Conservation (phyloP, 2,329 filamentous ascomycete genomes). For the Ascocoryne sarcoides region DNA sequence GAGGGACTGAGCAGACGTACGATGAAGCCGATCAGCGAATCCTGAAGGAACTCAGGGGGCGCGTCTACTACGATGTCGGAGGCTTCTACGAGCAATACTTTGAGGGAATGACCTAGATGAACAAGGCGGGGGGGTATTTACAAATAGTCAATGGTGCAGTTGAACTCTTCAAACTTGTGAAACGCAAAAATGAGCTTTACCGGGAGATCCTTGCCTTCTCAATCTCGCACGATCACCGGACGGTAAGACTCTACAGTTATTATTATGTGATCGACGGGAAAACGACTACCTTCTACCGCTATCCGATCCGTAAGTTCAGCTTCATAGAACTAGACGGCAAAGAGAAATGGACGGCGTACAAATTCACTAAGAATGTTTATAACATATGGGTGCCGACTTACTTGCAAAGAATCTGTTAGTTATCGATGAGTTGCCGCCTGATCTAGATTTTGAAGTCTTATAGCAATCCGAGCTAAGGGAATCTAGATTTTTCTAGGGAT, state of each 20-base stretch:
- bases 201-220: slow-evolving; percentile 36
- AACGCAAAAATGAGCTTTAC: slow-evolving; percentile 11
- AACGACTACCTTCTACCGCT: slow-evolving; percentile 25
- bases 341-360: slow-evolving; percentile 24
- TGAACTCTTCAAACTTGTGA: slow-evolving; percentile 19
- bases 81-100: slow-evolving; percentile 19
- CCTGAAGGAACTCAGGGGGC: slow-evolving; percentile 20
- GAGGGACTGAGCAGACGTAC: slow-evolving; percentile 20
- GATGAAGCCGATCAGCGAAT: slow-evolving; percentile 22
- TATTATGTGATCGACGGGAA: slow-evolving; percentile 24
- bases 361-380: slow-evolving; percentile 25
- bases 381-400: slow-evolving; percentile 25
- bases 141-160: slow-evolving; percentile 26
- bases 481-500: slow-evolving; percentile 1
- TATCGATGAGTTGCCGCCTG: slow-evolving; percentile 25
- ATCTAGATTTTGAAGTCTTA: slow-evolving; percentile 12
- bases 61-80: slow-evolving; percentile 16
- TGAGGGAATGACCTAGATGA: slow-evolving; percentile 15
- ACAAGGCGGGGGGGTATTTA: slow-evolving; percentile 20
- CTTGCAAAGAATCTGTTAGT: slow-evolving; percentile 25
- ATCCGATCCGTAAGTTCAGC: slow-evolving; percentile 23
- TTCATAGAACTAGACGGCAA: slow-evolving; percentile 24
- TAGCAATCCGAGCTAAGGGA: slow-evolving; percentile 4
- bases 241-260: slow-evolving; percentile 28
- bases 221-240: slow-evolving; percentile 10